phyloP scores from a whole-genome alignment of 768 basidiomycete species.

The Chalciporus chontae region DNA sequence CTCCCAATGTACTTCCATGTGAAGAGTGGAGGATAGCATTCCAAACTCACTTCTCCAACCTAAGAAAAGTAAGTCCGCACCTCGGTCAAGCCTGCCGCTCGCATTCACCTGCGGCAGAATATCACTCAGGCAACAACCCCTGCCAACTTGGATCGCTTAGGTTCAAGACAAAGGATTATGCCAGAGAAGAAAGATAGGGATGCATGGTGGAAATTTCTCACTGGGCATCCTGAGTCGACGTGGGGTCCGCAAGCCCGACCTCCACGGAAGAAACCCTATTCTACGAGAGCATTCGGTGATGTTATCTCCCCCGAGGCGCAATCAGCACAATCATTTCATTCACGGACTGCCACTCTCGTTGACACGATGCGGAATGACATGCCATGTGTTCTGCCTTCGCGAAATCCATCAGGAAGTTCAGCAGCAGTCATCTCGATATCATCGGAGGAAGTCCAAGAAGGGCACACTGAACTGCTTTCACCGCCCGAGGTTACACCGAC shows the following conservation, averaged over 20 bases:
- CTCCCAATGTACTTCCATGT: slow-evolving; percentile 49
- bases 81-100: background rate
- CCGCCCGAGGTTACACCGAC: slow-evolving; percentile 58
- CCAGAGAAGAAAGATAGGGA: slow-evolving; percentile 74
- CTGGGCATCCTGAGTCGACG: slow-evolving; percentile 61
- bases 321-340: background rate
- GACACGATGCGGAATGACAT: background rate
- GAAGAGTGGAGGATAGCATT: slow-evolving; percentile 64
- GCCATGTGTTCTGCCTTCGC: background rate
- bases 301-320: background rate
- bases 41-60: slow-evolving; percentile 57
- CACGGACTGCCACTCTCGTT: background rate
- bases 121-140: slow-evolving; percentile 55
- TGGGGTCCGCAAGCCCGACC: slow-evolving; percentile 48
- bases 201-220: slow-evolving; percentile 75
- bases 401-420: background rate
- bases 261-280: slow-evolving; percentile 14
- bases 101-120: slow-evolving; percentile 47
- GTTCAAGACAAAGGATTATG: slow-evolving; percentile 36
- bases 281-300: slow-evolving; percentile 34
- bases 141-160: slow-evolving; percentile 9
- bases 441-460: background rate
- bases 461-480: slow-evolving; percentile 12
- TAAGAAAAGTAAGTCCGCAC: slow-evolving; percentile 46
- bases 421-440: background rate